Evolutionary conservation across 2,329 filamentous ascomycete genomes (phyloP).

Genomic region (Didymella arachidicola): DNA sequence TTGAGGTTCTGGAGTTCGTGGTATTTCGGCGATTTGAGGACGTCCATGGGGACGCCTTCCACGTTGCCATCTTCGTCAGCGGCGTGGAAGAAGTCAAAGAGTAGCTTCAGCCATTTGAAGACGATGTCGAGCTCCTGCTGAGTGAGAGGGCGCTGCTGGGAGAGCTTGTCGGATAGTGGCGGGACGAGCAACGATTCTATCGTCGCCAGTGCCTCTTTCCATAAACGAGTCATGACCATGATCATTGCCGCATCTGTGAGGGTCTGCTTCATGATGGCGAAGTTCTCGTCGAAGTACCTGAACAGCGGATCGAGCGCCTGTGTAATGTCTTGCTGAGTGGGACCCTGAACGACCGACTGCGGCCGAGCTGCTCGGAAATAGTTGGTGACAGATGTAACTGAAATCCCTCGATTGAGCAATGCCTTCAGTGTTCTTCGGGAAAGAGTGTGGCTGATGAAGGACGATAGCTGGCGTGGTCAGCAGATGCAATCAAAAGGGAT

Average conservation of each 20-base stretch:
- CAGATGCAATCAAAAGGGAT: constrained; percentile 4
- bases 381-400: constrained; percentile 76
- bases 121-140: constrained; percentile 93
- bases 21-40: constrained; percentile 97
- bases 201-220: constrained; percentile 95
- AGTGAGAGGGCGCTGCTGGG: constrained; percentile 80
- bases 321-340: constrained; percentile 77
- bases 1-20: constrained; percentile 95
- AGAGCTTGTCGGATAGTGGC: constrained; percentile 92
- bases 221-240: constrained; percentile 95
- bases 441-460: constrained; percentile 89
- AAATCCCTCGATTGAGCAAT: constrained; percentile 76
- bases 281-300: constrained; percentile 97
- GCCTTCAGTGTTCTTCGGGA: constrained; percentile 80
- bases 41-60: constrained; percentile 86
- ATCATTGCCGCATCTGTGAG: constrained; percentile 96
- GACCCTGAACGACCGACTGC: constrained; percentile 59
- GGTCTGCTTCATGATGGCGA: constrained; percentile 98
- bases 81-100: constrained; percentile 95
- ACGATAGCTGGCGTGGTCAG: constrained; percentile 70
- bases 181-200: constrained; percentile 91
- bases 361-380: constrained; percentile 64
- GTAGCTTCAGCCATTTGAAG: constrained; percentile 89
- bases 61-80: constrained; percentile 86
- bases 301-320: constrained; percentile 85